Evolutionary conservation across 2,329 filamentous ascomycete species (phyloP), one percentile per base, ranked within the genome.

Genomic region (Pyrenochaeta sp.): DNA sequence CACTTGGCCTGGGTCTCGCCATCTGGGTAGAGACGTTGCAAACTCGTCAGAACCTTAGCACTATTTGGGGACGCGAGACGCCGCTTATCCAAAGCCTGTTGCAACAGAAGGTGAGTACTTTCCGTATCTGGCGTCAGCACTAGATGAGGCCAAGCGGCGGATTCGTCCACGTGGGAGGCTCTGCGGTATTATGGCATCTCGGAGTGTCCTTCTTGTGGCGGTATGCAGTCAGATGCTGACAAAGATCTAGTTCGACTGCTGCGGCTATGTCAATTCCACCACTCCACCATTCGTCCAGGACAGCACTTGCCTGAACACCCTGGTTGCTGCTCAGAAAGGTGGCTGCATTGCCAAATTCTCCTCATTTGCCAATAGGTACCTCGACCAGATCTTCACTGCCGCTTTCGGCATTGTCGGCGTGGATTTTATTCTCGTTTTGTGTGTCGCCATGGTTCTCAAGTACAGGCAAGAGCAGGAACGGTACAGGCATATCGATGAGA

Each of bases 401-500:
- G 78, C 88, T 41, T 94, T 94, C 67, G 89, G 88, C 50, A 84
- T 93, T 68, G 88, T 92, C 49, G 88, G 84, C 74, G 68, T 58
- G 72, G 85, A 91, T 63, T 81, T 80, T 28, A 63, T 89, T 37
- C 76, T 93, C 35, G 74, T 93, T 55, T 75, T 93, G 42, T 82
- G 83, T 55, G 84, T 87, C 9, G 85, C 87, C 20, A 90, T 90
- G 72, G 77, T 94, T 30, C 77, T 90, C 60, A 92, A 91, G 78
- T 86, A 90, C 61, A 84, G 89, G 65, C 88, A 87, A 73, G 89
- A 94, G 75, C 83, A 84, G 62, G 85, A 88, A 71, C 80, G 89
- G 47, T 94, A 90, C 74, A 82, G 84, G 46, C 81, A 88, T 64
- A 92, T 94, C 61, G 89, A 93, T 65, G 84, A 90, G 78, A 94